phyloP scores from a whole-genome alignment of 2,329 filamentous ascomycete genomes.

The Triangularia setosa region DNA sequence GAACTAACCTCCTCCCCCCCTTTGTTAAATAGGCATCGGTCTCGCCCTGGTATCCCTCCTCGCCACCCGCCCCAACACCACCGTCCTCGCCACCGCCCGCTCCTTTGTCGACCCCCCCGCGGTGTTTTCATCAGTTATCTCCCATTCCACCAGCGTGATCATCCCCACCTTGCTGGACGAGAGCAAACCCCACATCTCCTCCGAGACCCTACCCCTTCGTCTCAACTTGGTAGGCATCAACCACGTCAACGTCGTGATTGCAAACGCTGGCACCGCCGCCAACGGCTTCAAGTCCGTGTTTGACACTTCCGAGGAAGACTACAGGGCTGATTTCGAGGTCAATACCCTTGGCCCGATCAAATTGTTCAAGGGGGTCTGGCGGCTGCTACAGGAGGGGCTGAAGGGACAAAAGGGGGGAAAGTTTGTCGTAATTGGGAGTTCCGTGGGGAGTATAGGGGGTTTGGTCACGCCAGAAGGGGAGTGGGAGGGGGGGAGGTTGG shows the following conservation, averaged over 20 bases:
- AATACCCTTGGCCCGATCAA: constrained; percentile 26
- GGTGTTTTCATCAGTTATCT: constrained; percentile 62
- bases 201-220: constrained; percentile 12
- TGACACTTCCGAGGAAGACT: constrained; percentile 18
- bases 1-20: neutral
- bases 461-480: constrained; percentile 20
- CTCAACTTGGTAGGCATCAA: constrained; percentile 18
- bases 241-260: constrained; percentile 27
- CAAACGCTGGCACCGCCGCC: constrained; percentile 28
- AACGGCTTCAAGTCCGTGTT: constrained; percentile 21
- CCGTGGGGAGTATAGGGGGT: constrained; percentile 28
- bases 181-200: constrained; percentile 8
- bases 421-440: constrained; percentile 28
- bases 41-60: constrained; percentile 20
- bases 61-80: constrained; percentile 25
- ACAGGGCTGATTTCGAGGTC: constrained; percentile 23
- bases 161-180: constrained; percentile 25
- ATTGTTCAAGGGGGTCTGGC: constrained; percentile 26
- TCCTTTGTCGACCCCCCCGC: constrained; percentile 40
- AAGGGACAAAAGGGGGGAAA: constrained; percentile 9
- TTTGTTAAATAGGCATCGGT: constrained; percentile 24
- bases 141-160: constrained; percentile 16
- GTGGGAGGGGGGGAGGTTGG: neutral
- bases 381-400: constrained; percentile 15
- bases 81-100: constrained; percentile 29